These are phyloP conservation scores for Umbelopsis sp. DNA, from an alignment of 371 early-diverging fungal species.

Conservation along the genomic window DNA sequence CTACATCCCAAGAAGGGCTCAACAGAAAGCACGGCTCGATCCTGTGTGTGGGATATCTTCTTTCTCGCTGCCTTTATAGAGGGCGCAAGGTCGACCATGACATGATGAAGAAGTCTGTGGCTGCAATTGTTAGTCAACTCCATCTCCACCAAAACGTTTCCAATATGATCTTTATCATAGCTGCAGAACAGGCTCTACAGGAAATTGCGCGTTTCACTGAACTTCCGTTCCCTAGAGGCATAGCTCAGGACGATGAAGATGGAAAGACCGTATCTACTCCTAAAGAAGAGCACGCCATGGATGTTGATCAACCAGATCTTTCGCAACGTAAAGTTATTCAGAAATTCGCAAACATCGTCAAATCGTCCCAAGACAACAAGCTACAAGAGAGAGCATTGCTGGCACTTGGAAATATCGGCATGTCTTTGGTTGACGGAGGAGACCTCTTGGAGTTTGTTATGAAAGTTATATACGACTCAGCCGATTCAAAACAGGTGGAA, in stretches of 20 bases:
- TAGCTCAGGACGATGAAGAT: slow-evolving; percentile 8
- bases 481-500: slow-evolving; percentile 80
- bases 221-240: slow-evolving; percentile 32
- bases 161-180: slow-evolving; percentile 49
- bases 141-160: slow-evolving; percentile 45
- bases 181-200: slow-evolving; percentile 64
- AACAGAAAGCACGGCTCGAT: slow-evolving; percentile 71
- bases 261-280: slow-evolving; percentile 6
- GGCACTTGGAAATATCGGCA: slow-evolving; percentile 71
- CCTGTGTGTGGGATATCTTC: slow-evolving; percentile 70
- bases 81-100: slow-evolving; percentile 41
- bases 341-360: slow-evolving; percentile 51
- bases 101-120: slow-evolving; percentile 43
- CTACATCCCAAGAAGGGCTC: slow-evolving; percentile 31
- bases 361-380: slow-evolving; percentile 68
- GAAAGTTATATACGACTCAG: slow-evolving; percentile 62
- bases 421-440: slow-evolving; percentile 53
- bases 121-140: slow-evolving; percentile 46
- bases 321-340: slow-evolving; percentile 40
- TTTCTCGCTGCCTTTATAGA: slow-evolving; percentile 69
- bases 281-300: slow-evolving; percentile 19
- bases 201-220: slow-evolving; percentile 69
- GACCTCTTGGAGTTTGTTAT: slow-evolving; percentile 42
- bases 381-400: slow-evolving; percentile 76
- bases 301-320: slow-evolving; percentile 36